Percentiles rank a stretch among this genome's conserved stretches.
phyloP scores from a whole-genome alignment of 2,329 filamentous ascomycete species.

The Metarhizium anisopliae region DNA sequence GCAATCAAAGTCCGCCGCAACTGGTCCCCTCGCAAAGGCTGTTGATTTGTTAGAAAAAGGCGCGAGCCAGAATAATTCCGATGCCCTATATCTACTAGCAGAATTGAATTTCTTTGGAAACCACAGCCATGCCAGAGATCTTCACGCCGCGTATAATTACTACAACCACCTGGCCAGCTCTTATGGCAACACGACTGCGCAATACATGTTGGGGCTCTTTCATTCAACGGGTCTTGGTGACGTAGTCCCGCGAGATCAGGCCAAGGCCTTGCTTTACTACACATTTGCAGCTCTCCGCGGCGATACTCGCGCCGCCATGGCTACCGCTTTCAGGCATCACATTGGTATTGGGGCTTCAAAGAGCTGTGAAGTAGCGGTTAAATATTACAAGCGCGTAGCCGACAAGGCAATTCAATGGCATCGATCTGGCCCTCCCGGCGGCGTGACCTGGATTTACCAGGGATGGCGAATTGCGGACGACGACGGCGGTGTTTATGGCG shows the following conservation, averaged over 20 bases:
- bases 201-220: conserved; percentile 93
- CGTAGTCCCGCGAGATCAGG: conserved; percentile 76
- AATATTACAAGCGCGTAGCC: conserved; percentile 87
- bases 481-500: conserved; percentile 84
- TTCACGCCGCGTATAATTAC: conserved; percentile 67
- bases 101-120: conserved; percentile 98
- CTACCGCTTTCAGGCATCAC: conserved; percentile 77
- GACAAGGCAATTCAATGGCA: conserved; percentile 88
- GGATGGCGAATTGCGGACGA: conserved; percentile 85
- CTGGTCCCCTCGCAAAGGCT: conserved; percentile 38
- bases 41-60: conserved; percentile 44
- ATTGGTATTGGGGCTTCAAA: conserved; percentile 76
- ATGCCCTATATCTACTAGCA: conserved; percentile 81
- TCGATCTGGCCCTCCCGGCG: conserved; percentile 82
- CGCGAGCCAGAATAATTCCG: conserved; percentile 53
- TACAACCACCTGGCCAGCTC: conserved; percentile 70
- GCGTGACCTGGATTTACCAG: conserved; percentile 67
- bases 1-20: conserved; percentile 16
- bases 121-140: conserved; percentile 76
- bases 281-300: conserved; percentile 83
- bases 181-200: conserved; percentile 82
- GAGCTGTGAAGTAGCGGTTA: conserved; percentile 74
- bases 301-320: conserved; percentile 85
- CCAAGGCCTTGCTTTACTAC: conserved; percentile 86
- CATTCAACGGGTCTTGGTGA: conserved; percentile 87